A percentile compares a stretch with the other conserved stretches of the same genome.
Evolutionary conservation across 2,329 filamentous ascomycete genomes (phyloP).

Genomic region (Ophiostoma piceae): DNA sequence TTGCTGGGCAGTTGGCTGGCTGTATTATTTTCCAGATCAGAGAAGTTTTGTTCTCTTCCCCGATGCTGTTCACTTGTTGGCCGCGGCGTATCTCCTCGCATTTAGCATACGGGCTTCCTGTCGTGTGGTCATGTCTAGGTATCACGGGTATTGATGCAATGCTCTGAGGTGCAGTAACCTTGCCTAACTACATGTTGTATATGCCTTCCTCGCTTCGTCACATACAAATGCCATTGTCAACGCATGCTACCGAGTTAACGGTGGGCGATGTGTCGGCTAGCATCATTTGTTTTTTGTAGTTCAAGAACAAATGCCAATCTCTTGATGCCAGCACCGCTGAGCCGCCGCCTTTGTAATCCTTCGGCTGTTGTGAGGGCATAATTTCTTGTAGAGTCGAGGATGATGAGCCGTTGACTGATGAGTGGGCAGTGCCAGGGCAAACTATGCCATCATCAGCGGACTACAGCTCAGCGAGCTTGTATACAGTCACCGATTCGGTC

Average conservation of each 20-base stretch:
- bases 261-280: no score
- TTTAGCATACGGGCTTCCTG: background rate
- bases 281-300: no score
- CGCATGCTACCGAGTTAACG: background rate
- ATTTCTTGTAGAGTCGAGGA: background rate
- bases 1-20: no score
- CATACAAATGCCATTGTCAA: no score
- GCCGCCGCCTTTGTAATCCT: background rate
- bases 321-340: background rate
- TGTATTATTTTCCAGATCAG: background rate
- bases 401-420: background rate
- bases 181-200: no score
- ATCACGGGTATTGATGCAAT: background rate
- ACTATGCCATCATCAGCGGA: background rate
- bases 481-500: background rate
- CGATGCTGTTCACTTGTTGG: background rate
- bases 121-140: background rate
- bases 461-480: background rate
- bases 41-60: background rate
- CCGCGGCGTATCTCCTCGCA: background rate
- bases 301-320: background rate
- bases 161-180: background rate
- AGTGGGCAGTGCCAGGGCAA: background rate
- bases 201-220: no score
- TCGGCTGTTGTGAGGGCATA: no score